Conservation (phyloP, 225 moss, liverwort and hornwort genomes). For the Asterella californica region DNA sequence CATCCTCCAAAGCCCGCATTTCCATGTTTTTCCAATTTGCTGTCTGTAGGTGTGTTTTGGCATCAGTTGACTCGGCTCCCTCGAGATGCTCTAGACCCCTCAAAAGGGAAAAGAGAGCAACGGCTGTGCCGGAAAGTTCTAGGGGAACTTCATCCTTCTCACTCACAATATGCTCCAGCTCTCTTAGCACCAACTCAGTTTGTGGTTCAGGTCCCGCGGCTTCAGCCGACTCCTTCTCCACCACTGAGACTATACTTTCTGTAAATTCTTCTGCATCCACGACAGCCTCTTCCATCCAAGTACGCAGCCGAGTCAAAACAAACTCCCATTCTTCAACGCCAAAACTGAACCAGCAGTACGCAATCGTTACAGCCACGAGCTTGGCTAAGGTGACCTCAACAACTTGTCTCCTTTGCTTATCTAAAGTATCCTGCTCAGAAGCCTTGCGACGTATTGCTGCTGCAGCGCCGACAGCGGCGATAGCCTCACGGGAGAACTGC, state of each 20-base stretch:
- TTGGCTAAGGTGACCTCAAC: conserved; percentile 64
- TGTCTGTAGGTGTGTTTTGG: conserved; percentile 42
- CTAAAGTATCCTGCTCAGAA: conserved; percentile 24
- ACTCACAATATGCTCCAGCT: conserved; percentile 24
- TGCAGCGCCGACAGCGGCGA: conserved; percentile 37
- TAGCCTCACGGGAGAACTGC: conserved; percentile 54
- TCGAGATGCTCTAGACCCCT: conserved; percentile 59
- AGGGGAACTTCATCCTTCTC: conserved; percentile 40
- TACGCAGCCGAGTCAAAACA: conserved; percentile 56
- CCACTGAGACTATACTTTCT: conserved; percentile 54
- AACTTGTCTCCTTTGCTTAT: conserved; percentile 27
- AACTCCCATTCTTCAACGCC: conserved; percentile 78
- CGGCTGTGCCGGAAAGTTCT: conserved; percentile 62
- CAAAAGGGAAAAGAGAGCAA: conserved; percentile 67
- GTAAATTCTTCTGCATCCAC: conserved; percentile 83
- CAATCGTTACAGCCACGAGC: conserved; percentile 66
- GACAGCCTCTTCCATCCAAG: conserved; percentile 82
- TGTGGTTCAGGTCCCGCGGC: not conserved
- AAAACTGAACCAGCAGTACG: conserved; percentile 85
- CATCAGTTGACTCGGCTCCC: conserved; percentile 53
- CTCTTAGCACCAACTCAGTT: conserved; percentile 7
- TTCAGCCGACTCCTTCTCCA: conserved; percentile 30
- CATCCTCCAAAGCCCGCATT: conserved; percentile 65
- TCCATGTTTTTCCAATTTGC: conserved; percentile 70
- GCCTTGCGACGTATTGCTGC: conserved; percentile 45